phyloP scores from a whole-genome alignment of 2,329 filamentous ascomycete genomes.

The Sordariomycetes sp. region DNA sequence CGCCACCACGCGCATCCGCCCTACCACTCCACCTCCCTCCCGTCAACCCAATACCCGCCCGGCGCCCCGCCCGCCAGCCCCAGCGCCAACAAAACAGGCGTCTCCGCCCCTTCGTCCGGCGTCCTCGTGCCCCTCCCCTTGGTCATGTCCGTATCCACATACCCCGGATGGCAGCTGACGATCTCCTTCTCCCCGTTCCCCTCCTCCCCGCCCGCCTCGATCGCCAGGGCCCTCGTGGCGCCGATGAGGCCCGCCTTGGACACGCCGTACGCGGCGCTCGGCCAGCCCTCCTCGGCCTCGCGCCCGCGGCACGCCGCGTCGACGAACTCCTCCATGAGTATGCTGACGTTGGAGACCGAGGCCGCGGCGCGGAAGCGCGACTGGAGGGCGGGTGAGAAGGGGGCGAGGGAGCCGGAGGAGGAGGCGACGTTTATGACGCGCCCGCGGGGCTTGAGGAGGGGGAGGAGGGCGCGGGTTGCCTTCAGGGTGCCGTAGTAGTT shows the following conservation, averaged over 20 bases:
- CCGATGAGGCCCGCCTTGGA: constrained; percentile 32
- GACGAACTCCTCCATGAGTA: constrained; percentile 37
- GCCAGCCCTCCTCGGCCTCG: constrained; percentile 35
- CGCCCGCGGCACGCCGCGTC: constrained; percentile 30
- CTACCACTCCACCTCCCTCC: constrained; percentile 22
- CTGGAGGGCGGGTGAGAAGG: constrained; percentile 30
- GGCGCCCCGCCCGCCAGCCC: constrained; percentile 18
- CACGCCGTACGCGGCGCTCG: constrained; percentile 35
- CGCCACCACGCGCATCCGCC: background rate
- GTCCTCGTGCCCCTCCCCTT: constrained; percentile 25
- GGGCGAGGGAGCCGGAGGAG: constrained; percentile 28
- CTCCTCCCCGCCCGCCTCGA: constrained; percentile 13
- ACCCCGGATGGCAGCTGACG: constrained; percentile 30
- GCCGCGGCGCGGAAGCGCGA: constrained; percentile 27
- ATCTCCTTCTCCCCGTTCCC: constrained; percentile 16
- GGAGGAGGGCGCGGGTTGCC: constrained; percentile 30
- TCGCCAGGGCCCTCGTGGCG: constrained; percentile 24
- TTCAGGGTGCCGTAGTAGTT: constrained; percentile 43
- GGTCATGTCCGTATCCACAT: constrained; percentile 34
- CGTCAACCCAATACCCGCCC: constrained; percentile 26
- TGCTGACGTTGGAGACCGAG: constrained; percentile 29
- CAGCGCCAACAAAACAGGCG: constrained; percentile 29
- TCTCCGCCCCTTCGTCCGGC: constrained; percentile 30
- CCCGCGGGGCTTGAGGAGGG: constrained; percentile 29
- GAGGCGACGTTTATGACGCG: constrained; percentile 39